These are phyloP conservation scores for Fusarium sp. DNA, from an alignment of 2,329 filamentous ascomycete genomes.

Conservation along the genomic window DNA sequence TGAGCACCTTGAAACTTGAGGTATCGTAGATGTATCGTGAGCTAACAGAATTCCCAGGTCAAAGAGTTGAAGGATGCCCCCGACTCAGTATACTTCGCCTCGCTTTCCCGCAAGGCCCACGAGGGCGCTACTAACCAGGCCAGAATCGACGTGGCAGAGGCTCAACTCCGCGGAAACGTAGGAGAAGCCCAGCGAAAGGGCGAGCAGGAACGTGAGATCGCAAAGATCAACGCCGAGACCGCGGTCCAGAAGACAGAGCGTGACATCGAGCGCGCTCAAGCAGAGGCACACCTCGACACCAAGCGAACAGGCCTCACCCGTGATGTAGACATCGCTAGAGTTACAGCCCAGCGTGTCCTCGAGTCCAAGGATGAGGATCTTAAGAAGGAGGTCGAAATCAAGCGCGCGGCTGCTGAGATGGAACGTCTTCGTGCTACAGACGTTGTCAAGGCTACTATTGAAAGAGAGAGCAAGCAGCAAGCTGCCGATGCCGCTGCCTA, in stretches of 20 bases:
- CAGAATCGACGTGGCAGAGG: conserved; percentile 72
- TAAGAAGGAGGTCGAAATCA: conserved; percentile 80
- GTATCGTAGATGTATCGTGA: neutral
- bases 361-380: conserved; percentile 84
- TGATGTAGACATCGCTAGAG: conserved; percentile 79
- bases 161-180: conserved; percentile 74
- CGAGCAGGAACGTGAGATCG: conserved; percentile 84
- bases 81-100: conserved; percentile 84
- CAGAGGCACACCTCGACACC: conserved; percentile 80
- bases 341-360: conserved; percentile 77
- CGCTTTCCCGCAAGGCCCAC: conserved; percentile 83
- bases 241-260: conserved; percentile 86
- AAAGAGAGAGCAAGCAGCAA: conserved; percentile 74
- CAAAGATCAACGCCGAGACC: conserved; percentile 88
- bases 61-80: conserved; percentile 89
- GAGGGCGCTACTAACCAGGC: conserved; percentile 88
- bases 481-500: conserved; percentile 74
- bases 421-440: conserved; percentile 81
- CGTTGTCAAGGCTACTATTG: conserved; percentile 80
- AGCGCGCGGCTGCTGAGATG: conserved; percentile 81
- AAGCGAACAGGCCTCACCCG: conserved; percentile 77
- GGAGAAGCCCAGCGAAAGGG: conserved; percentile 83
- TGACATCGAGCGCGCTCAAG: conserved; percentile 81
- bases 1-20: neutral
- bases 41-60: conserved; percentile 51